Base-by-base conservation (phyloP, 2,329 filamentous ascomycete genomes). In the Xylaria sp. region DNA sequence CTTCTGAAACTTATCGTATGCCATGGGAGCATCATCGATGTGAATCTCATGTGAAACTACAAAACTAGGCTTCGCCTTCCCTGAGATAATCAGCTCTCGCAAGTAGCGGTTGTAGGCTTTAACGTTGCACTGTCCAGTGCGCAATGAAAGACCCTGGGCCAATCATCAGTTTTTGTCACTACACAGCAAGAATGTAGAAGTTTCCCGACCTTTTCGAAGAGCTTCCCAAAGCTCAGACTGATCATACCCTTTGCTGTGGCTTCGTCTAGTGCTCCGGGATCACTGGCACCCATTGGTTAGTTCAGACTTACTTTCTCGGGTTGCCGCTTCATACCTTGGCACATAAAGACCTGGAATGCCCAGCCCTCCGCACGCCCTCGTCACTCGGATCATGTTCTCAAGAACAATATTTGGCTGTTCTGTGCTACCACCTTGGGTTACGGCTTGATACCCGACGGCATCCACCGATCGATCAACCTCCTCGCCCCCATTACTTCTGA, bases 401-500 rank as follows among this genome's bases (percentile, higher is more conserved):
- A 65, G 54, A 15, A 59, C 54, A 48, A 59, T 59, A 10, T 65
- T 65, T 3, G 54, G 63, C 10, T 65, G 63, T 12, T 65, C 63
- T 25, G 44, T 68, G 8, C 5, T 54, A 5, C 65, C 65, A 8
- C 37, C 34, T 15, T 60, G 50, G 18, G 60, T 57, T 6, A 70
- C 68, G 25, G 70, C 68, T 44, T 72, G 65, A 57, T 71, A 75
- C 1, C 76, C 76, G 25, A 76, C 72, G 15, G 74, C 76, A 58
- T 78, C 75, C 4, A 74, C 70, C 8, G 66, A 51, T 57, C 76
- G 66, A 37, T 72, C 69, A 32, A 77, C 76, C 48, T 32, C 37
- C 20, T 51, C 51, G 15, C 64, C 64, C 8, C 73, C 76, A 51
- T 73, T 68, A 3, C 67, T 65, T 51, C 76, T 71, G 12, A 80